Evolutionary conservation across 805 yeast genomes (phyloP), one percentile per base, ranked within the genome.

Genomic region (Isabelozyma gotoi): DNA sequence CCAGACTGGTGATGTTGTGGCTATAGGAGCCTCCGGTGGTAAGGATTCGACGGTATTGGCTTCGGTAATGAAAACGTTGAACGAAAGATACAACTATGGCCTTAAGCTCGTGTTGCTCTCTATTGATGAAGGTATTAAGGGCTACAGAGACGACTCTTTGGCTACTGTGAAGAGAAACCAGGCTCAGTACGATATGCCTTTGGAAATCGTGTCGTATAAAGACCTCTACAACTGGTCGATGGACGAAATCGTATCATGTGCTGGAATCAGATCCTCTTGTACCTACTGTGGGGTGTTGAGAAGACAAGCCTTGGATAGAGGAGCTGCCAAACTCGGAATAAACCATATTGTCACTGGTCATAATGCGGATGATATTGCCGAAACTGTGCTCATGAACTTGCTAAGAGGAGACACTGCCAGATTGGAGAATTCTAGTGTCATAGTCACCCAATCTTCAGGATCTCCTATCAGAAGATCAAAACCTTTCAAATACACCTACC

Each of bases 331-430:
- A 58, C 67, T 92, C 18, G 89, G 84, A 0, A 90, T 94, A 40
- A 74, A 77, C 42, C 99, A 94, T 65, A 94, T 94, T 24, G 95
- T 94, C 1, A 94, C 99, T 0, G 99, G 99, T 2, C 99, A 94
- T 65, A 94, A 94, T 63, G 99, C 99, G 0, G 99, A 94, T 63
- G 99, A 94, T 67, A 87, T 94, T 88, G 99, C 99, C 1, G 99
- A 94, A 58, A 94, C 99, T 0, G 96, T 94, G 4, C 66, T 94
- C 42, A 92, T 94, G 98, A 94, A 94, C 63, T 66, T 94, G 36
- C 68, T 94, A 20, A 76, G 99, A 54, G 99, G 99, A n/a, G 99
- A 94, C 60, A 85, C 90, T 5, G 96, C 96, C 18, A 75, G 99
- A 50, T 71, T 94, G 43, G 98, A 88, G 58, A 82, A 85, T 51